Conservation (phyloP, 2,329 filamentous ascomycete genomes). For the Ciborinia camelliae region DNA sequence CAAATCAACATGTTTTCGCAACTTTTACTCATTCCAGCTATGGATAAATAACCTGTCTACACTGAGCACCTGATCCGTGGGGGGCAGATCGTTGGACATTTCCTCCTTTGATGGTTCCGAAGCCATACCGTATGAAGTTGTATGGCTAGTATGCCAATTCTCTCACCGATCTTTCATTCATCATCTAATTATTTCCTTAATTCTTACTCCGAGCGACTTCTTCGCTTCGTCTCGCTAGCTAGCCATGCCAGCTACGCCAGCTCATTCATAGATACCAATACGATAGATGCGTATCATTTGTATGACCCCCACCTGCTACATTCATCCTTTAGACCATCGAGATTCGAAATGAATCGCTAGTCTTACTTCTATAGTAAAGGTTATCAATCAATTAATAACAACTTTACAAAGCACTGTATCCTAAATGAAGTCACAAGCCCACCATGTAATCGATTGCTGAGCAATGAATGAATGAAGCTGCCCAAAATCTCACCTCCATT, state of each 20-base stretch:
- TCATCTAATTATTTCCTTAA: neutral
- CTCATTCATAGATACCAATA: constrained; percentile 2
- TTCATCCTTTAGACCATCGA: neutral
- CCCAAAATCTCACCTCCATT: neutral
- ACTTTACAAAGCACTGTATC: neutral
- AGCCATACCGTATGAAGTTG: neutral
- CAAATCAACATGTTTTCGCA: neutral
- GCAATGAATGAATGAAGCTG: neutral
- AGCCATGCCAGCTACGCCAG: neutral
- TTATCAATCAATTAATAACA: constrained; percentile 6
- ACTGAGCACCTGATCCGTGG: neutral
- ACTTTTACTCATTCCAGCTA: neutral
- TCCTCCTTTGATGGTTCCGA: neutral
- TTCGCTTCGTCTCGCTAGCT: neutral
- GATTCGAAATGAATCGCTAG: neutral
- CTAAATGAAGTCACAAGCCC: constrained; percentile 2
- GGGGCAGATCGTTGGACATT: neutral
- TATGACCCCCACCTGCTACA: neutral
- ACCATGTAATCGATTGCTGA: neutral
- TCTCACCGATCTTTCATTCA: neutral
- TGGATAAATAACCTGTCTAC: neutral
- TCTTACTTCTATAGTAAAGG: neutral
- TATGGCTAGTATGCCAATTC: neutral
- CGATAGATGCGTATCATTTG: neutral
- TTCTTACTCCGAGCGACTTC: neutral